These are phyloP conservation scores for Schizochytrium sp. DNA, from an alignment of 108 stramenopile genomes.

Conservation along the genomic window DNA sequence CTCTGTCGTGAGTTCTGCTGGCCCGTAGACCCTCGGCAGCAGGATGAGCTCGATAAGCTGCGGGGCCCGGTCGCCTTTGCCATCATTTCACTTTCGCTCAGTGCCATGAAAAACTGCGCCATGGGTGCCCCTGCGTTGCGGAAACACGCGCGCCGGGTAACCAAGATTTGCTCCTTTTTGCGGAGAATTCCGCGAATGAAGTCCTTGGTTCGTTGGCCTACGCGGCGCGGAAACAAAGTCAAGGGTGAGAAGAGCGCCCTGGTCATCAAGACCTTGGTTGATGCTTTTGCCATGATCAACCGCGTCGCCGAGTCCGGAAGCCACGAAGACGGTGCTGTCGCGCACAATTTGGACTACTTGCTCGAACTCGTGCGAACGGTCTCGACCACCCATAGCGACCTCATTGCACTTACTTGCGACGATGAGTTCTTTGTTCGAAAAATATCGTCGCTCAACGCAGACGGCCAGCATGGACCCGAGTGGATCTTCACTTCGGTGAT, in stretches of 20 bases:
- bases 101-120: neutral
- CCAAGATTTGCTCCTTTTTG: neutral
- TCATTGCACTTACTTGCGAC: neutral
- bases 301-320: neutral
- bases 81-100: neutral
- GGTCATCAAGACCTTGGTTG: neutral
- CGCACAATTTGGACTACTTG: neutral
- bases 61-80: slow-evolving; percentile 1
- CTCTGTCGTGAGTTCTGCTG: neutral
- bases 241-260: neutral
- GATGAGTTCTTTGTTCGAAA: neutral
- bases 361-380: neutral
- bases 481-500: neutral
- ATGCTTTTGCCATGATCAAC: neutral
- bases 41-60: slow-evolving; percentile 4
- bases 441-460: neutral
- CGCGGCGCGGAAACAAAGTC: neutral
- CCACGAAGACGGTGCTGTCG: neutral
- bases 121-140: neutral
- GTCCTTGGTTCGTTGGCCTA: neutral
- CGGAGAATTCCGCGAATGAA: neutral
- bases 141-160: neutral
- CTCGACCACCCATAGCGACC: neutral
- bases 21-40: neutral
- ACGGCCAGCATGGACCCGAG: neutral